Base-by-base conservation (phyloP, 768 basidiomycete species). In the Termitomyces eurrhizus region DNA sequence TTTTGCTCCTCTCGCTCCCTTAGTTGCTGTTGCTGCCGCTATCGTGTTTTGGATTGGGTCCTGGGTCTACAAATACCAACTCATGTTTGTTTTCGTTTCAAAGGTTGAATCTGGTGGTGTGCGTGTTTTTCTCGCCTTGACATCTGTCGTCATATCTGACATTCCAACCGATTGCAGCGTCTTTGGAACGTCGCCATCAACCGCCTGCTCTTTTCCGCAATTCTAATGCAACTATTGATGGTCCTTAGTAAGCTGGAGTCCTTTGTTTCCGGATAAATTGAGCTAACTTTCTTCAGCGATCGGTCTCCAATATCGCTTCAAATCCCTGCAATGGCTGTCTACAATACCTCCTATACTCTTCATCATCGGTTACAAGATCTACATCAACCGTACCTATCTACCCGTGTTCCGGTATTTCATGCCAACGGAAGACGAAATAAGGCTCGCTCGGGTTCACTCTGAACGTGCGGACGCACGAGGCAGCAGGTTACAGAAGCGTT, bases 111-210 rank as follows among this genome's bases (percentile, higher is more conserved):
- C 89, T 55, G 97, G 96, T 60, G 97, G 97, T 36, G 92, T 93
- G 72, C 65, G 90, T 83, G 58, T 29, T 33, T 35, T 53, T 54
- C 42, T 8, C 2, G 1, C 45, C 60, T 16, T 50, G 11, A 46
- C 52, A 16, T 33, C 50, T 44, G 7, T 48, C 66, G 49, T 16
- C 52, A 62, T 24, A 21, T 16, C 49, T 52, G 39, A 49, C 52
- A 39, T 44, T 37, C 4, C 0, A 29, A 42, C n/a, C 7, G 3
- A 24, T 56, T 59, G 1, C 66, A 94, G 92, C 89, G 93, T 21
- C 77, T 96, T 65, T 97, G 94, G 94, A 97, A 97, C 68, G 86
- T 93, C n/a, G 82, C 92, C 50, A 80, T 93, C 73, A 99, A 99
- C 72, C 87, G 97, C 56, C 76, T 98, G 26, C 74, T 98, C 14